Evolutionary conservation across 1,284 basidiomycete genomes (phyloP), one percentile per base, ranked within the genome.

Genomic region (Trametes sp.): DNA sequence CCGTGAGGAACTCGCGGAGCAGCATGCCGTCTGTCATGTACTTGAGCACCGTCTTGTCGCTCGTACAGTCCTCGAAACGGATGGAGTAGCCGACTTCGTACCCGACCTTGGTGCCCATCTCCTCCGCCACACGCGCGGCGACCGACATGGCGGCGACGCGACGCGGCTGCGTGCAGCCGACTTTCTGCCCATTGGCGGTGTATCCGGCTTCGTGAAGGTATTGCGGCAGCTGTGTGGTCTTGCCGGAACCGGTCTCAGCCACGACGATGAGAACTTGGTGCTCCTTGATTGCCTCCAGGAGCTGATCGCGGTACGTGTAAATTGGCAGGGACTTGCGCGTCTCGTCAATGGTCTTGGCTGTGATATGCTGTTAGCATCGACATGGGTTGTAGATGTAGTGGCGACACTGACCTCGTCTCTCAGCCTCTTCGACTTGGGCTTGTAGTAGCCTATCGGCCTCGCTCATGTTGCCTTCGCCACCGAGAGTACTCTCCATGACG

Each of bases 1-100:
- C 96, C 10, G 95, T 98, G 73, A 98, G 80, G 77, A 98, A 98
- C 77, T 98, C 95, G 73, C 96, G 87, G 50, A 98, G 78, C n/a
- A 98, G 82, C 96, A 98, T 98, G 50, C 96, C 96, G 74, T 98
- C 96, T 50, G 96, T 98, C 96, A 98, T 97, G 78, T 97, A 98
- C 80, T 98, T 98, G 73, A 98, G 83, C 38, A 96, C 90, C 2
- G 96, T 98, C 82, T 96, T 98, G 82, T 97, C 96, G 78, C 94
- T 97, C 11, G 98, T 99, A 77, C 96, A 98, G 77, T 99, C 97
- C 78, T 99, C 98, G 80, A 99, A 99, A 36, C 98, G 94, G 71
- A 99, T 99, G 33, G 95, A 96, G 78, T 99, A 99, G 16, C 98
- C 98, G 64, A 98, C 97, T 78, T 98, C 96, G 70, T 96, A 93